Evolutionary conservation across 768 basidiomycete species (phyloP), one percentile per base, ranked within the genome.

Genomic region (Russula vinacea): DNA sequence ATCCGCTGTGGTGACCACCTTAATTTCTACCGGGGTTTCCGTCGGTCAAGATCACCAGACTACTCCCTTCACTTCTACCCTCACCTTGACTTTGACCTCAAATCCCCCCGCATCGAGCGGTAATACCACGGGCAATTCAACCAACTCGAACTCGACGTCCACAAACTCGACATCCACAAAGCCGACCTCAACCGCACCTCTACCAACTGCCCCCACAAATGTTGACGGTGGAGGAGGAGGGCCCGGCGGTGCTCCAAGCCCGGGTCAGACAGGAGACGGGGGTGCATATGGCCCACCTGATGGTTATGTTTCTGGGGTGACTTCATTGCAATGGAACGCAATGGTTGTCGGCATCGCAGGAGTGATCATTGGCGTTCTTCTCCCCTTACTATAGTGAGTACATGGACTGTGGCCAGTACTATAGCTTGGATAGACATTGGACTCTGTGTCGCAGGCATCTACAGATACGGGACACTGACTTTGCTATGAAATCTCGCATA

Each of bases 221-320:
- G 74, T 87, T 35, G 73, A 79, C 33, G 87, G 81, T 40, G 88
- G 86, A 13, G 86, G 79, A 37, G 58, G 62, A 22, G 69, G 64
- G 16, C 61, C 75, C 4, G 69, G 75, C 7, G 83, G 83, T 29
- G 88, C 88, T 2, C 88, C 88, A 11, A 73, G 76, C 51, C 89
- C 88, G 29, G 88, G 88, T 24, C 74, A 77, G 54, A 67, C 76
- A 22, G 79, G 74, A 49, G 55, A 72, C 5, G 68, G 72, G 19
- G 86, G 83, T 32, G 74, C 80, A 40, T 87, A 79, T 65, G 89
- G 89, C n/a, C 89, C 89, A 53, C 78, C 79, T 53, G 88, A 91
- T 70, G 73, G 78, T 58, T 90, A 85, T 74, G 85, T 84, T 66
- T 81, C 86, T 33, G 81, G 79, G 14, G 89, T 83, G 8, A 69